Percentiles rank a stretch among this genome's conserved stretches.
These are phyloP conservation scores for Ajuga reptans DNA, from an alignment of 305 asterid genomes.

Conservation along the genomic window DNA sequence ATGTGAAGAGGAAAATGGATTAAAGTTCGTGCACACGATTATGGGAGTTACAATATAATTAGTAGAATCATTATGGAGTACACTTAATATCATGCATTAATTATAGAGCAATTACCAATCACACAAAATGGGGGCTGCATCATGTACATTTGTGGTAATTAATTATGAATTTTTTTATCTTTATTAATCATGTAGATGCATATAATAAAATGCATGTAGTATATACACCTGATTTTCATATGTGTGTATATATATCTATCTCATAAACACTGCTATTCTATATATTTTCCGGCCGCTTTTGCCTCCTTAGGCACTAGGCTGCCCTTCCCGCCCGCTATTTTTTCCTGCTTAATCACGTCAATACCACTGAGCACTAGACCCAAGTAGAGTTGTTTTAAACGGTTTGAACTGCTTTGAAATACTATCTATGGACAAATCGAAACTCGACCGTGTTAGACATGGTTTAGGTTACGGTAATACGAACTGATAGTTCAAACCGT, in stretches of 20 bases:
- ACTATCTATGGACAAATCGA: too few species aligned
- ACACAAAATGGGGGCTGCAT: conserved; percentile 44
- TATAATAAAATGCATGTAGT: too few species aligned
- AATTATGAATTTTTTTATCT: not conserved
- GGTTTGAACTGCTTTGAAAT: too few species aligned
- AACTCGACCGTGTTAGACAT: too few species aligned
- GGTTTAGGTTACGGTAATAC: too few species aligned
- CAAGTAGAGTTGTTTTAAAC: too few species aligned
- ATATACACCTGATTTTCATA: conserved; percentile 13
- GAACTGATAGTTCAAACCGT: too few species aligned
- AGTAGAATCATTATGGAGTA: conserved; percentile 33
- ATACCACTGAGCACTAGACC: too few species aligned
- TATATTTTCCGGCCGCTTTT: too few species aligned
- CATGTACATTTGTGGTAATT: conserved; percentile 23
- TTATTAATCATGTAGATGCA: conserved; percentile 2
- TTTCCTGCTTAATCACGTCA: too few species aligned
- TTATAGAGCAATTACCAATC: conserved; percentile 39
- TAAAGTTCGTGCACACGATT: conserved; percentile 52
- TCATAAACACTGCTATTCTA: not conserved
- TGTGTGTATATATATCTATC: not conserved
- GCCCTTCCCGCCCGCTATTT: too few species aligned
- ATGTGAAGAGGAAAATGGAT: conserved; percentile 23
- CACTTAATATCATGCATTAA: conserved; percentile 39
- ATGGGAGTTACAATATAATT: conserved; percentile 56
- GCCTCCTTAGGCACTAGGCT: too few species aligned